Base-by-base conservation (phyloP, 768 basidiomycete genomes). In the Tylopilus rubrobrunneus region DNA sequence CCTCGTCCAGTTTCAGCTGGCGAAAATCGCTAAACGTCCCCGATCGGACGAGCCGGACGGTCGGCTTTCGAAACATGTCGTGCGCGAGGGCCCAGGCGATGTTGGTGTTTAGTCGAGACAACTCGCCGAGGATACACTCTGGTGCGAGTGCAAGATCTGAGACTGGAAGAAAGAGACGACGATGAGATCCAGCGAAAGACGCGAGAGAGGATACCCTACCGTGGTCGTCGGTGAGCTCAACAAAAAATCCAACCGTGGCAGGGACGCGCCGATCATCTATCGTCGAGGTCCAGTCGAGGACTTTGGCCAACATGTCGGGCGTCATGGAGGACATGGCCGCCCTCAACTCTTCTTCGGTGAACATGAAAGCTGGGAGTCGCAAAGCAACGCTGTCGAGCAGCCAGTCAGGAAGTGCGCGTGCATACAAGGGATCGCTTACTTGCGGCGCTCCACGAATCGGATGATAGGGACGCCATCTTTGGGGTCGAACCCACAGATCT, bases 11-110 rank as follows among this genome's bases (percentile, higher is more conserved):
- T 19, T 48, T 67, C 37, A 53, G 36, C 25, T 53, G 57, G n/a
- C 54, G 45, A 39, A 57, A 68, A 3, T 52, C 62, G 11, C 55
- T 56, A 42, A 67, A 67, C 11, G 67, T 66, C 17, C 58, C 64
- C 7, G 47, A 8, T 43, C 47, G 37, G 21, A 67, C 59, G 10
- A 68, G 48, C 37, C 64, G 45, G 19, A 67, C 41, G 17, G 62
- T 63, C 19, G 64, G 67, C n/a, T 52, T 47, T 17, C 53, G 28
- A 3, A 60, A 21, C 5, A 7, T 1, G 0, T 42, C 55, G 10
- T 36, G 36, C 5, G 40, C 14, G 25, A 48, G n/a, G 14, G 31
- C 40, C 27, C 23, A 52, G 3, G 8, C 2, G 19, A 57, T 5
- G 25, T 48, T 45, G 12, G 27, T 5, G 43, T 31, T 45, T 15